Evolutionary conservation across 441 rosid genomes (phyloP), one percentile per base, ranked within the genome.

Genomic region (Corymbia citriodora): DNA sequence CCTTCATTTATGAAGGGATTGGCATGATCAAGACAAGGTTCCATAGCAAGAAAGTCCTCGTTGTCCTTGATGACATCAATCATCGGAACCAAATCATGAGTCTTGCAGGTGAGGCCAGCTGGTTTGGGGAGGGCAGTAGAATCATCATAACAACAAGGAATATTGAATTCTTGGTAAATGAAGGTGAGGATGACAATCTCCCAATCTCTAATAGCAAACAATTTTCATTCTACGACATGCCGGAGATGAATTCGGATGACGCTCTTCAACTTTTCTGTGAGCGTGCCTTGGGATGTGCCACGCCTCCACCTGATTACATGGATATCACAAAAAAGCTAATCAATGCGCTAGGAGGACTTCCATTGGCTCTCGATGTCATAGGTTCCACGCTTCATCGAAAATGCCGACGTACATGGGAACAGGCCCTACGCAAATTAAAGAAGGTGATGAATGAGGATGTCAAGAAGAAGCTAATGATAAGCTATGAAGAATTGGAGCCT

Each of bases 101-200:
- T 10, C 88, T 90, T 31, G 89, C 16, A 1, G 61, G 68, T 0
- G 21, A 68, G 6, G 14, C 40, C 36, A 25, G 8, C 0, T 61
- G 8, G n/a, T 27, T 61, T 61, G 68, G 68, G 27, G 68, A 15
- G 65, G 31, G 29, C 19, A 89, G 90, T 59, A 89, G 45, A 29
- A 89, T 89, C 16, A 83, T 89, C 23, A 57, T 85, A 55, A 89
- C 90, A 29, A 55, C 90, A 7, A 59, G 90, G 54, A 89, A 59
- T 49, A 55, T 29, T 18, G 88, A 89, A n/a, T 36, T 63, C 55
- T 8, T 85, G 0, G 31, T 25, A 6, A 88, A 3, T 5, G 45
- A 40, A 53, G 52, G 25, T 29, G 87, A 72, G 2, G 45, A 88
- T 5, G 40, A 31, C 31, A 61, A 6, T 61, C 0, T 61, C 68